Conservation (phyloP, 2,329 filamentous ascomycete genomes). For the Fusarium torreyae region DNA sequence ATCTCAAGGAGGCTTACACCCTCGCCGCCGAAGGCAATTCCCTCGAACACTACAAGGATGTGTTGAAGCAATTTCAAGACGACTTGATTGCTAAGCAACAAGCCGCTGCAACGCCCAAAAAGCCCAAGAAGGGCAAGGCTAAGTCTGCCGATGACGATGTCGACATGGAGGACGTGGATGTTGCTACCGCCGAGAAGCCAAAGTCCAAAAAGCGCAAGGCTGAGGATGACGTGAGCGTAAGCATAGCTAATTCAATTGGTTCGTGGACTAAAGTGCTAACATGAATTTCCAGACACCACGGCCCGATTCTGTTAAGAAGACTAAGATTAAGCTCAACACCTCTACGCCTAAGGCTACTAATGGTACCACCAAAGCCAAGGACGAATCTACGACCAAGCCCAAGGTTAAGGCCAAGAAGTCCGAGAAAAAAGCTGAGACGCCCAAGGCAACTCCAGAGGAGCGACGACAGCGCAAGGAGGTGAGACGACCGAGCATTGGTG, state of each 20-base stretch:
- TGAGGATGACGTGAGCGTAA: conserved; percentile 76
- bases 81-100: conserved; percentile 67
- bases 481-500: conserved; percentile 45
- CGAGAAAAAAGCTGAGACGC: conserved; percentile 69
- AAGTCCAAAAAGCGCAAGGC: conserved; percentile 85
- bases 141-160: conserved; percentile 70
- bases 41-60: conserved; percentile 85
- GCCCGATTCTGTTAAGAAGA: conserved; percentile 76
- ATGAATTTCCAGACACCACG: conserved; percentile 65
- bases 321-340: conserved; percentile 75
- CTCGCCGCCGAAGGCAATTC: conserved; percentile 85
- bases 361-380: conserved; percentile 64
- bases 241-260: conserved; percentile 18
- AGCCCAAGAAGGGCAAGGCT: conserved; percentile 63
- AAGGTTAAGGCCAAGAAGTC: conserved; percentile 70
- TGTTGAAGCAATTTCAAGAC: conserved; percentile 80
- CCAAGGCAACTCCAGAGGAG: conserved; percentile 71
- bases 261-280: conserved; percentile 32
- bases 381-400: conserved; percentile 68
- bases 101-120: conserved; percentile 60
- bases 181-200: conserved; percentile 73
- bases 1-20: conserved; percentile 82
- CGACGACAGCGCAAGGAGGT: conserved; percentile 72
- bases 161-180: conserved; percentile 75
- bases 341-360: conserved; percentile 53